These are phyloP conservation scores for Claviceps africana DNA, from an alignment of 2,329 filamentous ascomycete species.

Conservation along the genomic window DNA sequence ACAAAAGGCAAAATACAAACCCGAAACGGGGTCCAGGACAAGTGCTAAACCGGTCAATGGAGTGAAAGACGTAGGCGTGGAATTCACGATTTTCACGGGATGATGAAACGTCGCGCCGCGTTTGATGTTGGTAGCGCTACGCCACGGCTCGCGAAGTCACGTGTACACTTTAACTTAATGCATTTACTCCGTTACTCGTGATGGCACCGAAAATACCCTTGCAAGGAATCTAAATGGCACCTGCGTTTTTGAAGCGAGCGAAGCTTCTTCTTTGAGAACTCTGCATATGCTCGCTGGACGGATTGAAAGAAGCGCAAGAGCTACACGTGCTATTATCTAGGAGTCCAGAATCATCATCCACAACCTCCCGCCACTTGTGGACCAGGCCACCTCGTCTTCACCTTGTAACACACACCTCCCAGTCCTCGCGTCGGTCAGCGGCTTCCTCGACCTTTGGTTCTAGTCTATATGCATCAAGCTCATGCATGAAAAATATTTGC, in stretches of 20 bases:
- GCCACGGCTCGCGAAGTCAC: constrained; percentile 12
- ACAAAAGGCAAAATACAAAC: background rate
- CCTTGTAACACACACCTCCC: background rate
- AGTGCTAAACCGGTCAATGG: background rate
- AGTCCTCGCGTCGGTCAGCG: background rate
- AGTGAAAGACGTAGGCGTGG: background rate
- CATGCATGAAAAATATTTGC: constrained; percentile 7
- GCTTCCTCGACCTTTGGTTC: too few species aligned
- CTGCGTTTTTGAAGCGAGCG: background rate
- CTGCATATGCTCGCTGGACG: background rate
- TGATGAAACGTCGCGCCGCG: constrained; percentile 5
- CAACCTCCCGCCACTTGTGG: background rate
- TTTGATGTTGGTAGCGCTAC: background rate
- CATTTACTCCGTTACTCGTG: background rate
- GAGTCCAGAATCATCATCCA: background rate
- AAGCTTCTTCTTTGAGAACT: background rate
- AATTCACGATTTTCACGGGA: constrained; percentile 5
- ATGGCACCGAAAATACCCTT: background rate
- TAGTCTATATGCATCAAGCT: background rate
- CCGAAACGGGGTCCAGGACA: background rate
- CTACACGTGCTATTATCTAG: background rate
- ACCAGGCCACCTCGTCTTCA: background rate
- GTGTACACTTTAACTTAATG: constrained; percentile 7
- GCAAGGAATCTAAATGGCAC: background rate
- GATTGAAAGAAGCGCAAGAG: background rate